phyloP scores from a whole-genome alignment of 306 rosid genomes.

The Cicer chorassanicum region DNA sequence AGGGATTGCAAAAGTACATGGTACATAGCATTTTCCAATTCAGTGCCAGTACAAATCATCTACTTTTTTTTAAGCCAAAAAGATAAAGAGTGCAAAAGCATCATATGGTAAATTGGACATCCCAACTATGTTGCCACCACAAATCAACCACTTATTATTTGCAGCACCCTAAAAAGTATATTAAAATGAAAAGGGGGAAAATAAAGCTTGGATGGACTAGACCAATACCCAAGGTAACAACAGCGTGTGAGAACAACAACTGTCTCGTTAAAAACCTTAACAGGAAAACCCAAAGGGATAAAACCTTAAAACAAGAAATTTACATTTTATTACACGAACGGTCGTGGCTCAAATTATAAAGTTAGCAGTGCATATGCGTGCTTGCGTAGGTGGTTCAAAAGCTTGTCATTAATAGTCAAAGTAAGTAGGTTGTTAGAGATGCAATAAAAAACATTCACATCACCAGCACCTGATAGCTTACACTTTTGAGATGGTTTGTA shows the following conservation, averaged over 20 bases:
- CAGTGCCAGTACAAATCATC: conserved; percentile 11
- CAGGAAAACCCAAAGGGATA: too few relatives aligned
- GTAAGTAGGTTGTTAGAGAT: conserved; percentile 1
- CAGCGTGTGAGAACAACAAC: too few relatives aligned
- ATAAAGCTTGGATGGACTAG: too few relatives aligned
- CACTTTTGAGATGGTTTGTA: conserved; percentile 9
- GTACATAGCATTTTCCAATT: conserved; percentile 16
- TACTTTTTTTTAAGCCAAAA: background rate
- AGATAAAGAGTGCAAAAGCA: too few relatives aligned
- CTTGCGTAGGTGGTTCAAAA: background rate
- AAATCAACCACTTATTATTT: too few relatives aligned
- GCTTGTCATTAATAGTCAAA: conserved; percentile 31
- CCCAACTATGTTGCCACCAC: too few relatives aligned
- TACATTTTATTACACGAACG: background rate
- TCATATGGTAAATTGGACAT: too few relatives aligned
- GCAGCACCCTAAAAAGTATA: too few relatives aligned
- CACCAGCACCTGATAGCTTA: background rate
- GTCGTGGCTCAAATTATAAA: conserved; percentile 22
- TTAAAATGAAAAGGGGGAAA: too few relatives aligned
- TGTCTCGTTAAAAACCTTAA: too few relatives aligned
- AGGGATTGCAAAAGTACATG: conserved; percentile 22
- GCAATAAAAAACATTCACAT: conserved; percentile 10
- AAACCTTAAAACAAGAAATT: conserved; percentile 14
- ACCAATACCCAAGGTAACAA: too few relatives aligned
- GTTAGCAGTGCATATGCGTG: background rate